A percentile compares a stretch with the other conserved stretches of the same genome.
These are phyloP conservation scores for Fusarium euwallaceae DNA, from an alignment of 2,329 filamentous ascomycete genomes.

Conservation along the genomic window DNA sequence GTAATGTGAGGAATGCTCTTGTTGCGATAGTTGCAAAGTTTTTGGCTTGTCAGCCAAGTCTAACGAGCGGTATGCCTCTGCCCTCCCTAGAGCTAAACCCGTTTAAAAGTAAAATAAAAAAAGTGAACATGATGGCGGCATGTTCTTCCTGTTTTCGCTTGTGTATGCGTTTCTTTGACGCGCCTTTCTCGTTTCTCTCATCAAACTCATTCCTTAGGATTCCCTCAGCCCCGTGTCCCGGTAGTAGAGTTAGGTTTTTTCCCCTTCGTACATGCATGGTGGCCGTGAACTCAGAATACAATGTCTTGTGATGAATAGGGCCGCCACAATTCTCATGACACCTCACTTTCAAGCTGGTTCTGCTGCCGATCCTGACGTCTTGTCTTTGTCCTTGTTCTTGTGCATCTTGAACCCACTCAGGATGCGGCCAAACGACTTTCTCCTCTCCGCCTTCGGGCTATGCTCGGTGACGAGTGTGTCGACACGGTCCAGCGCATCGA, in stretches of 20 bases:
- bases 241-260: slow-evolving; percentile 11
- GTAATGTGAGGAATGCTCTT: slow-evolving; percentile 34
- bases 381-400: slow-evolving; percentile 32
- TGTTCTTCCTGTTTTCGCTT: slow-evolving; percentile 14
- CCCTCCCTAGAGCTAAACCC: neutral
- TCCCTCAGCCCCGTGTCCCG: slow-evolving; percentile 13
- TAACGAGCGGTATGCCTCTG: slow-evolving; percentile 15
- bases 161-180: neutral
- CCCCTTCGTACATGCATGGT: neutral
- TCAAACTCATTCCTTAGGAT: slow-evolving; percentile 17
- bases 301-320: neutral
- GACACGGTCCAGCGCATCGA: slow-evolving; percentile 43
- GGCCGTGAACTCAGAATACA: neutral
- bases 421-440: slow-evolving; percentile 37
- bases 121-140: slow-evolving; percentile 8
- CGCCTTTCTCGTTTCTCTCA: slow-evolving; percentile 7
- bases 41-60: slow-evolving; percentile 26
- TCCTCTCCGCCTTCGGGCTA: slow-evolving; percentile 22
- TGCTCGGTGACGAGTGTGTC: slow-evolving; percentile 40
- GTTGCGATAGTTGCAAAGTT: slow-evolving; percentile 26
- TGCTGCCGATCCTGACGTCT: slow-evolving; percentile 19
- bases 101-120: slow-evolving; percentile 5
- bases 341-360: slow-evolving; percentile 14
- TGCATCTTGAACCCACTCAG: slow-evolving; percentile 35
- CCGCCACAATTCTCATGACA: slow-evolving; percentile 6